These are phyloP conservation scores for Plenodomus lindquistii DNA, from an alignment of 2,329 filamentous ascomycete species.

Conservation along the genomic window DNA sequence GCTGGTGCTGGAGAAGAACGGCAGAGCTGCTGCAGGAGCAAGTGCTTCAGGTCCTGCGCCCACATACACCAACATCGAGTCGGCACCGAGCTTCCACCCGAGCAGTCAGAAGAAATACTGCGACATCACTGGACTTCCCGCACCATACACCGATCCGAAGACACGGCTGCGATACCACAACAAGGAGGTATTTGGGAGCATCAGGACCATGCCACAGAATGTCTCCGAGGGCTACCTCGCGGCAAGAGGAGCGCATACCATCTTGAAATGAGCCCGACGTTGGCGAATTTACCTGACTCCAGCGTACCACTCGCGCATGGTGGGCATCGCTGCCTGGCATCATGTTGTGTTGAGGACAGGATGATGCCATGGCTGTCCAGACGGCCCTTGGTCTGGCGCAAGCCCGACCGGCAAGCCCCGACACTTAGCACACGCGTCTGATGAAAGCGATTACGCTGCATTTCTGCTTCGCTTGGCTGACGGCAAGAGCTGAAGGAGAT, in stretches of 20 bases:
- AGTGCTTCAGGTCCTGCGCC: constrained; percentile 62
- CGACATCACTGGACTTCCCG: constrained; percentile 91
- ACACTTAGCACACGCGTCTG: too few relatives aligned
- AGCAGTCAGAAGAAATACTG: constrained; percentile 88
- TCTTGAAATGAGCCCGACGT: constrained; percentile 71
- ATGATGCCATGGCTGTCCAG: too few relatives aligned
- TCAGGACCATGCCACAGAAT: constrained; percentile 79
- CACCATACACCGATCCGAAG: constrained; percentile 93
- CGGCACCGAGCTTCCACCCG: constrained; percentile 79
- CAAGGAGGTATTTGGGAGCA: constrained; percentile 83
- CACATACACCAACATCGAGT: constrained; percentile 97
- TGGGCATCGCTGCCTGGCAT: too few relatives aligned
- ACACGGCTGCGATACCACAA: constrained; percentile 91
- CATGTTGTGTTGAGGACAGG: too few relatives aligned
- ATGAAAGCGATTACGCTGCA: not conserved
- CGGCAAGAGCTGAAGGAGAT: not conserved
- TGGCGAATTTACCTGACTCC: too few relatives aligned
- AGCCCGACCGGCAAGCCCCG: too few relatives aligned
- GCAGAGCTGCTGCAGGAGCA: constrained; percentile 35
- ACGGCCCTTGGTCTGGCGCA: too few relatives aligned
- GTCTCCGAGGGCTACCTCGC: constrained; percentile 87
- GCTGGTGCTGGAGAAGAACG: constrained; percentile 83
- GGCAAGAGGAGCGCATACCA: constrained; percentile 86
- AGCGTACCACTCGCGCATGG: too few relatives aligned
- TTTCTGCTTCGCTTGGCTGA: not conserved